Base-by-base conservation (phyloP, 2,329 filamentous ascomycete species). In the Hypomyces rosellus region DNA sequence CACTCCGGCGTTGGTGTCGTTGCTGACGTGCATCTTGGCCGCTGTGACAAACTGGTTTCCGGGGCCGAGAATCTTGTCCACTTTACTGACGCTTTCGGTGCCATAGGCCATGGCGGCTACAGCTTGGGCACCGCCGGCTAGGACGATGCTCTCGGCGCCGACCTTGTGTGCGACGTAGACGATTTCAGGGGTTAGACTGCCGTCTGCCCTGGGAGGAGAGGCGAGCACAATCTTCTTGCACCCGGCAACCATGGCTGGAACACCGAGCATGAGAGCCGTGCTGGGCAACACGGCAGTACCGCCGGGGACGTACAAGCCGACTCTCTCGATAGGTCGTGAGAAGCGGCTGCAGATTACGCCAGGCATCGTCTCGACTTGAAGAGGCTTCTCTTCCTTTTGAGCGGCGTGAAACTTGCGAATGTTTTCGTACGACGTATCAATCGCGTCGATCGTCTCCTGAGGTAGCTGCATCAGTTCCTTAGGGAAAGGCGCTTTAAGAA, bases 1-100 rank as follows among this genome's bases (percentile, higher is more conserved):
- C 38, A 96, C 91, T 18, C 89, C 88, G 12, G 93, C 93, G 53
- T 90, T 95, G 41, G 93, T 97, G 66, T 99, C 93, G 69, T 99
- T 99, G 69, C 86, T 89, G 40, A 99, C 93, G 61, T 91, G 80
- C 93, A 99, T 99, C 80, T 99, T 99, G 47, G 89, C 93, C 1
- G 93, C 93, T 0, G 93, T 99, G 38, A 99, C 93, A 65, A 97
- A 99, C 69, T 97, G 93, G 71, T 99, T 99, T 34, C 93, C 93
- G 3, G 93, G 93, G 0, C 93, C 93, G 12, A 97, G 82, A 60
- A 99, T 96, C 81, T 99, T 99, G 77, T 99, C 93, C 7, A 99
- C 93, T 74, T 99, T 99, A 68, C 77, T 88, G 46, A 99, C 83
- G 60, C 85, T 92, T 70, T 96, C 87, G 1, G 93, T 99, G 44